These are phyloP conservation scores for Grigorovia humatica DNA, from an alignment of 805 yeast species.

Conservation along the genomic window DNA sequence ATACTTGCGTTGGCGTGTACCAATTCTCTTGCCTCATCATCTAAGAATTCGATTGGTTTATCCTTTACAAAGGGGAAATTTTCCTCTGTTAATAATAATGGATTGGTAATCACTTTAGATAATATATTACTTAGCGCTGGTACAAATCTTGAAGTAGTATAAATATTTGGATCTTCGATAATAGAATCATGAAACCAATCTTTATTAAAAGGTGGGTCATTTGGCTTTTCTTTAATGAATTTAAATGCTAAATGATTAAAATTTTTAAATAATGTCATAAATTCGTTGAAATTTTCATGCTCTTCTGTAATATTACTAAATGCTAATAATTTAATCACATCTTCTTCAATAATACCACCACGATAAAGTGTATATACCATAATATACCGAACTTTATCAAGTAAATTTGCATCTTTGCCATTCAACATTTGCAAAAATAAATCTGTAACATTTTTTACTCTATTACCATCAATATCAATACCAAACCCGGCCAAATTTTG, in stretches of 20 bases:
- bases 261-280: conserved; percentile 47
- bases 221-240: conserved; percentile 35
- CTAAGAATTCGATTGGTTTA: conserved; percentile 46
- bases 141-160: conserved; percentile 59
- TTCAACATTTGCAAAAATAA: conserved; percentile 47
- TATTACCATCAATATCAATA: conserved; percentile 53
- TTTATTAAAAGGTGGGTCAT: conserved; percentile 37
- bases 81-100: conserved; percentile 39
- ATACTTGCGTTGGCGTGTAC: conserved; percentile 25
- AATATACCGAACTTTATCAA: conserved; percentile 67
- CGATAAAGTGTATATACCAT: conserved; percentile 68
- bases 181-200: conserved; percentile 45
- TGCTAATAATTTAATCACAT: conserved; percentile 55
- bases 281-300: conserved; percentile 32
- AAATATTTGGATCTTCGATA: conserved; percentile 29
- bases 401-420: conserved; percentile 38
- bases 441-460: conserved; percentile 49
- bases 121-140: conserved; percentile 59
- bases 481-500: conserved; percentile 74
- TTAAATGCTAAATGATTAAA: conserved; percentile 50
- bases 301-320: conserved; percentile 38
- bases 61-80: conserved; percentile 68
- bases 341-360: conserved; percentile 69
- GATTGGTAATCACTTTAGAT: conserved; percentile 39
- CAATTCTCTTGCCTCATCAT: conserved; percentile 28